Base-by-base conservation (phyloP, 202 grass and related monocot species). In the Hordeum pubiflorum region DNA sequence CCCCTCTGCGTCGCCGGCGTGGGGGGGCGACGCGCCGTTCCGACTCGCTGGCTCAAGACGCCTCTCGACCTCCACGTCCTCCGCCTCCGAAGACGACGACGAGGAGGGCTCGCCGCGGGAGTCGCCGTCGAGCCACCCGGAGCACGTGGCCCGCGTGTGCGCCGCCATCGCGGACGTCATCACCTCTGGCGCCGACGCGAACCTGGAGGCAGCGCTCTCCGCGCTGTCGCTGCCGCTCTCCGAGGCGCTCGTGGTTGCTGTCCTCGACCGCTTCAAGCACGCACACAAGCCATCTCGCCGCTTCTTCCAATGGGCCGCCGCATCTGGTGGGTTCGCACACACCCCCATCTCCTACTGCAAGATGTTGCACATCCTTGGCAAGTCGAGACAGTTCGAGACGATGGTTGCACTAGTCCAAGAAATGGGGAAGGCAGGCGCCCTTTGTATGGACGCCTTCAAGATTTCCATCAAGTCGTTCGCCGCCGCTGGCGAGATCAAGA, bases 361-460 rank as follows among this genome's bases (percentile, higher is more conserved):
- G 81, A 97, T 97, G 88, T 46, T 94, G 0, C 40, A 75, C 26
- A 84, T 97, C 34, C 83, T 94, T 3, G 92, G 87, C 23, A 94
- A 85, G 82, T 80, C 72, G n/a, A 85, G 89, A 57, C 94, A 94
- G 76, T 97, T 97, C 68, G 84, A 91, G 71, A 86, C 72, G 2
- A 79, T 94, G 86, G 88, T 94, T 38, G 79, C 82, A 0, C 72
- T 97, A 7, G 62, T 97, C 29, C 90, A 93, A 58, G 94, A 97
- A 84, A 94, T 94, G 92, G 94, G 90, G 18, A 89, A 67, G 37
- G 66, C 39, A 34, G 75, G 69, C 5, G 41, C 84, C 54, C 59
- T 97, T 54, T 91, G 76, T 55, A 87, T 94, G 86, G 94, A 94
- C 12, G 89, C 90, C n/a, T 97, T 91, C 76, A 93, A 93, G 89